Base-by-base conservation (phyloP, 2,329 filamentous ascomycete genomes). In the Clarireedia homoeocarpa region DNA sequence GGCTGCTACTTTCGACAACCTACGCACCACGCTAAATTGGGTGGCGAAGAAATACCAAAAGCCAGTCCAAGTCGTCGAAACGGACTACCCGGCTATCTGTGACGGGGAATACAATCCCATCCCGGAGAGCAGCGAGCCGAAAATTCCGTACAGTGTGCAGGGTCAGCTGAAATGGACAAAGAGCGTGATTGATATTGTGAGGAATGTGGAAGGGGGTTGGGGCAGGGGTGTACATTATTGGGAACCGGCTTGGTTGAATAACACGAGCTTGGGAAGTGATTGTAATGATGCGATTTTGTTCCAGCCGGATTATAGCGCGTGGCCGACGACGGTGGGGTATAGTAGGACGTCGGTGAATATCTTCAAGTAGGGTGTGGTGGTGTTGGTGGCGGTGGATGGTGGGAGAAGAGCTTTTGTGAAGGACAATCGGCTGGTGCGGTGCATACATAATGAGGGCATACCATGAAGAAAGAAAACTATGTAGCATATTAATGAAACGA, bases 51-150 rank as follows among this genome's bases (percentile, higher is more conserved):
- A 74, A 15, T 89, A 83, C 73, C 75, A 75, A 14, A 89, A 89
- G 70, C 76, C 83, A 26, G 71, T 89, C 6, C 74, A 85, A 27
- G 81, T 89, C 3, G 84, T 83, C 0, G 86, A 90, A 71, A 84
- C 80, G 0, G 76, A 89, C 71, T 89, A 85, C 82, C 86, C 86
- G 0, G 80, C 76, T 0, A 77, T 76, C 5, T 89, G 86, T 65
- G 76, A 74, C n/a, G 82, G 84, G 0, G 70, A 71, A 4, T 80
- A 79, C 58, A 63, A 65, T 27, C 65, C 66, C 2, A 64, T 65
- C 40, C 68, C 69, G 0, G 52, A 59, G 36, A 62, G 69, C 51
- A 67, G 65, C 20, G 62, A 68, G 51, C 64, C 74, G 0, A 72
- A 66, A 55, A 86, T 88, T 56, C 82, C 85, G 0, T 83, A 87